Evolutionary conservation across 1,284 basidiomycete genomes (phyloP), one percentile per base, ranked within the genome.

Genomic region (Trametes hirsuta): DNA sequence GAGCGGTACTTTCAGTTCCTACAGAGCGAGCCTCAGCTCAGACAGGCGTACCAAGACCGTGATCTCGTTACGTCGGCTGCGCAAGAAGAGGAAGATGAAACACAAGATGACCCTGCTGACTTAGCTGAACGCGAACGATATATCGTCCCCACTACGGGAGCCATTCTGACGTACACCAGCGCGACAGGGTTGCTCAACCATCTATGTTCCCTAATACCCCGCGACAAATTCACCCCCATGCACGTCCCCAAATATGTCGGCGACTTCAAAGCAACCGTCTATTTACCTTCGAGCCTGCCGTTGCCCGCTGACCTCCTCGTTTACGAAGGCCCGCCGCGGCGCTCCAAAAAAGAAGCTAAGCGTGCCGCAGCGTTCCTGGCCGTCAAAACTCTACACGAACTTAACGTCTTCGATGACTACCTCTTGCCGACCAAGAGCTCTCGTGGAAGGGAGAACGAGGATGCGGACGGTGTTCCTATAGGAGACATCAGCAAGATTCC

Each of bases 321-420:
- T 6, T 87, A 84, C 62, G 69, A 73, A 10, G 91, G 92, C 0
- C 84, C 85, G 1, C 59, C 64, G 9, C 84, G 83, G 58, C 75
- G 77, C 36, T 84, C 88, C 10, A 94, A 93, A 72, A 86, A 83
- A 64, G 90, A 91, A 69, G 92, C 93, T 1, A 92, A 87, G 69
- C 85, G 91, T 15, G 87, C 89, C 1, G 92, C 84, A 9, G 90
- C 92, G 0, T 95, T 93, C 70, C 73, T 83, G 59, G 91, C 89
- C 2, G 89, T 91, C 24, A 85, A 84, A 65, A 76, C 79, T 3
- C 77, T 95, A 21, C 83, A 88, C 63, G 76, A 78, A 40, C 75
- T 91, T n/a, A 82, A 87, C 47, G 86, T 92, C 5, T 88, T 94
- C 67, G 88, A 95, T 67, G 85, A 92, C 55, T 87, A 91, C 68